Evolutionary conservation across 2,329 filamentous ascomycete genomes (phyloP).

Genomic region (Didymella pinodella): DNA sequence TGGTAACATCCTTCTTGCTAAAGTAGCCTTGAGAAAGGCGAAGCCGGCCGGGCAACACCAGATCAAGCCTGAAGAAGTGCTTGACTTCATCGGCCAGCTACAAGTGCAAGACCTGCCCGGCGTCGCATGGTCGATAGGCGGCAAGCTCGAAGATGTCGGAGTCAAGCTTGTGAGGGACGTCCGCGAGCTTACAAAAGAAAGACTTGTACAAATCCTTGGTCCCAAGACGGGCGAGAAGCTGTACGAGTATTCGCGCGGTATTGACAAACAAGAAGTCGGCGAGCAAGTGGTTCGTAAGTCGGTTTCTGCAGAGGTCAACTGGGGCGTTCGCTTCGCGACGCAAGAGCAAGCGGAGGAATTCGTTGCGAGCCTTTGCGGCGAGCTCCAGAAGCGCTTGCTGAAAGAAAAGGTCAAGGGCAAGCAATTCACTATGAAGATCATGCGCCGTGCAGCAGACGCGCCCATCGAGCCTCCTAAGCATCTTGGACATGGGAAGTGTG

Average conservation of each 20-base stretch:
- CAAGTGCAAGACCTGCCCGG: constrained; percentile 85
- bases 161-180: constrained; percentile 85
- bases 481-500: constrained; percentile 92
- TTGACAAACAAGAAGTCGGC: constrained; percentile 85
- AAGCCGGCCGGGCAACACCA: constrained; percentile 95
- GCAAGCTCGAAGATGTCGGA: constrained; percentile 87
- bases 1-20: constrained; percentile 87
- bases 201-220: constrained; percentile 75
- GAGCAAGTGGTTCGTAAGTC: constrained; percentile 88
- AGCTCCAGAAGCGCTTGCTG: constrained; percentile 80
- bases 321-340: constrained; percentile 94
- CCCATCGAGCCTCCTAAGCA: constrained; percentile 92
- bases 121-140: constrained; percentile 87
- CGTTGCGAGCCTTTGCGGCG: constrained; percentile 81
- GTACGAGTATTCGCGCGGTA: constrained; percentile 87
- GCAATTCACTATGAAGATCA: constrained; percentile 92
- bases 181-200: constrained; percentile 77
- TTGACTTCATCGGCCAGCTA: constrained; percentile 78
- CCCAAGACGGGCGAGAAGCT: constrained; percentile 93
- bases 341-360: constrained; percentile 96
- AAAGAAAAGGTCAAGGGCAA: constrained; percentile 87
- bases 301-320: constrained; percentile 96
- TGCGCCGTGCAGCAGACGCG: constrained; percentile 85
- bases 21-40: constrained; percentile 86
- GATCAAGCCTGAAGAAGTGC: constrained; percentile 79